A percentile compares a stretch with the other conserved stretches of the same genome.
Evolutionary conservation across 331 rosid species (phyloP).

Genomic region (Acacia concinna): DNA sequence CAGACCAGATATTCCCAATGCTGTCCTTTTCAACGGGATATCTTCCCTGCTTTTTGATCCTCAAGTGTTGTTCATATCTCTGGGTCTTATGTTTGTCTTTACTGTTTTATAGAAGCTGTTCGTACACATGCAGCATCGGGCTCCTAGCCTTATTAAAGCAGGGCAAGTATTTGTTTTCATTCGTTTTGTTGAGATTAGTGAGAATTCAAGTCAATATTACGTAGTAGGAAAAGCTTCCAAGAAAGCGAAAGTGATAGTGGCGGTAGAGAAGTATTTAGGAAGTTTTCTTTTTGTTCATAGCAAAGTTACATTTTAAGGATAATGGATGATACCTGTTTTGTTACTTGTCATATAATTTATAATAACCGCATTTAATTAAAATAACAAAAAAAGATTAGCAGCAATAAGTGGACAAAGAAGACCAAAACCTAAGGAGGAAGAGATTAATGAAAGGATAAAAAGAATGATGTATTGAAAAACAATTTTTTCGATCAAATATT

Average conservation of each 20-base stretch:
- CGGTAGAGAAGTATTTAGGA: background rate
- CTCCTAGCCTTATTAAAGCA: constrained; percentile 26
- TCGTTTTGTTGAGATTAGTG: background rate
- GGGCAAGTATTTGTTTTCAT: constrained; percentile 4
- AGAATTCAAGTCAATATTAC: constrained; percentile 8
- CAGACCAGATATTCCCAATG: constrained; percentile 35
- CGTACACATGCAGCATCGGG: background rate
- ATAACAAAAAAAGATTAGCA: background rate
- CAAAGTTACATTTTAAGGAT: background rate
- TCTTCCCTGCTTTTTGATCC: constrained; percentile 42
- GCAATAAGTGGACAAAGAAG: background rate
- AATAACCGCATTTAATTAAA: background rate
- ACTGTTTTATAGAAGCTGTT: constrained; percentile 13
- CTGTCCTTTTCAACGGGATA: constrained; percentile 42
- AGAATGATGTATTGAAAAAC: background rate
- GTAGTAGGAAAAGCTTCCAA: constrained; percentile 19
- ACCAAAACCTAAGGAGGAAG: background rate
- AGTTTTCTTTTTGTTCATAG: background rate
- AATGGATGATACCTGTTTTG: background rate
- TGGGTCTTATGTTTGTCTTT: constrained; percentile 30
- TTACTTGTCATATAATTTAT: background rate
- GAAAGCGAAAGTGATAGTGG: constrained; percentile 14
- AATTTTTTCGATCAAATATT: too few species aligned
- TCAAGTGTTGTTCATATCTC: constrained; percentile 9
- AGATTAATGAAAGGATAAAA: background rate